Percentiles rank a stretch among this genome's conserved stretches.
Evolutionary conservation across 345 rosid species (phyloP).

Genomic region (Passiflora organensis): DNA sequence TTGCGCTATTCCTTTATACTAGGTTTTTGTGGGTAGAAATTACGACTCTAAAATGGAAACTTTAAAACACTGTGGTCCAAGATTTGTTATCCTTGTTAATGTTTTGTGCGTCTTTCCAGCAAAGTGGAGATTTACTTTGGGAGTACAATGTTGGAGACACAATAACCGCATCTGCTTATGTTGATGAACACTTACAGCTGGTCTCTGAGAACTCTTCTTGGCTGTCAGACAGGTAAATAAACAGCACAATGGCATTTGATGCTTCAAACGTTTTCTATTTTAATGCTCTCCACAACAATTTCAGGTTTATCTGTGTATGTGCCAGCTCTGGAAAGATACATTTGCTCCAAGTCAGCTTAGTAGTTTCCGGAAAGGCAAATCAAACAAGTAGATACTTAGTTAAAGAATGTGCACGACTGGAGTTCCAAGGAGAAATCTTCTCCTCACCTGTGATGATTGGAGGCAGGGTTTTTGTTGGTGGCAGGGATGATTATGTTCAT

Average conservation of each 20-base stretch:
- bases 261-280: not conserved
- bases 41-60: not conserved
- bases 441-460: slow-evolving; percentile 93
- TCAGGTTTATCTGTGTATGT: slow-evolving; percentile 79
- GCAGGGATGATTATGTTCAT: slow-evolving; percentile 73
- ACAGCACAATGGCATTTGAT: not conserved
- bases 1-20: no score
- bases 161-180: slow-evolving; percentile 77
- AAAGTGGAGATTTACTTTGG: slow-evolving; percentile 61
- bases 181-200: slow-evolving; percentile 70
- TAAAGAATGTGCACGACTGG: slow-evolving; percentile 46
- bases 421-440: slow-evolving; percentile 65
- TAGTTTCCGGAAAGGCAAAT: slow-evolving; percentile 17
- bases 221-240: slow-evolving; percentile 56
- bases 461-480: slow-evolving; percentile 84
- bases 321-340: slow-evolving; percentile 54
- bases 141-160: slow-evolving; percentile 64
- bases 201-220: slow-evolving; percentile 23
- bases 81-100: not conserved
- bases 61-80: not conserved
- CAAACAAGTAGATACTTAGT: slow-evolving; percentile 30
- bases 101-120: slow-evolving; percentile 38
- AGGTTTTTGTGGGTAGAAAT: no score
- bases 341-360: slow-evolving; percentile 42
- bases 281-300: slow-evolving; percentile 4